Conservation (phyloP, 2,329 filamentous ascomycete species). For the Phyllosticta citrichinensis region DNA sequence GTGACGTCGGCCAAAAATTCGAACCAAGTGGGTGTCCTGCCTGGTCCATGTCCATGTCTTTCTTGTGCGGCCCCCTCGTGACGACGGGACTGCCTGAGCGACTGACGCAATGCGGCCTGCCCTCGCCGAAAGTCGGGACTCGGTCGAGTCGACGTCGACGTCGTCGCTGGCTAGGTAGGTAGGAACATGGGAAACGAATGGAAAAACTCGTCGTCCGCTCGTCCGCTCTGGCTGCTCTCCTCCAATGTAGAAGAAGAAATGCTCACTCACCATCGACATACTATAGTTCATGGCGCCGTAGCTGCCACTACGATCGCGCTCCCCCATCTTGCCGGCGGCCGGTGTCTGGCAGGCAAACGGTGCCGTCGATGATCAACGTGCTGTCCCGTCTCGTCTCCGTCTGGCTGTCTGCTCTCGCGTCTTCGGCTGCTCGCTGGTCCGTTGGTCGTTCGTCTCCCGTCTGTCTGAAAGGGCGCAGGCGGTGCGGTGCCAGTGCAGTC, state of each 20-base stretch:
- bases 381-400: too few species aligned
- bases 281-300: conserved; percentile 4
- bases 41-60: too few species aligned
- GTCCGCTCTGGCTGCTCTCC: neutral
- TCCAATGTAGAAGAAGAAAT: neutral
- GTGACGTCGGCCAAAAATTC: too few species aligned
- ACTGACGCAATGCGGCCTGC: neutral
- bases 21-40: too few species aligned
- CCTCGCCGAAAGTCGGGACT: neutral
- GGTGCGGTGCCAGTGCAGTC: too few species aligned
- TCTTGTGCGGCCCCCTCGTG: neutral
- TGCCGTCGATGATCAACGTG: too few species aligned
- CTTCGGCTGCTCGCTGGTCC: neutral
- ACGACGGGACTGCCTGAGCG: neutral
- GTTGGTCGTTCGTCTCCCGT: neutral
- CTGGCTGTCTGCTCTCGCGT: neutral
- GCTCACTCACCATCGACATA: conserved; percentile 9
- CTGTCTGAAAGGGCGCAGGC: neutral
- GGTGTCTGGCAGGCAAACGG: too few species aligned
- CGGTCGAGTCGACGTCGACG: neutral
- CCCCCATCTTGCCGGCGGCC: neutral
- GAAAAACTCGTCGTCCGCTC: neutral
- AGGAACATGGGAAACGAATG: neutral
- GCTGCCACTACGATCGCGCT: neutral
- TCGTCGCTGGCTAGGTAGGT: neutral